Evolutionary conservation across 179 eudicot species (phyloP).

Genomic region (Drosera spatulata): DNA sequence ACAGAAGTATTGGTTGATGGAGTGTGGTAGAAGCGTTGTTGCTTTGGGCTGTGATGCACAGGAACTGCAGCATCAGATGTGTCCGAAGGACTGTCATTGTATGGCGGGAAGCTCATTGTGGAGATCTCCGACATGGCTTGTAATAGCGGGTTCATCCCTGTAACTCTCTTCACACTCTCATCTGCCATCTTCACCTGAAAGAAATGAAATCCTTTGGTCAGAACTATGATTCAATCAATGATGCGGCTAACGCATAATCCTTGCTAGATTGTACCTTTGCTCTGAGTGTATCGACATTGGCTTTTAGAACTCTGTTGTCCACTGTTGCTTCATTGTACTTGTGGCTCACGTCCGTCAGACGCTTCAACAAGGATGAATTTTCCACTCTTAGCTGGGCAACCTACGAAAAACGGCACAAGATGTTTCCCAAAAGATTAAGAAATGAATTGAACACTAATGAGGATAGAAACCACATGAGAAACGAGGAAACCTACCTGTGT

Average conservation of each 20-base stretch:
- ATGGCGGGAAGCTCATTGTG: slow-evolving; percentile 37
- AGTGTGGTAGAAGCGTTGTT: slow-evolving; percentile 39
- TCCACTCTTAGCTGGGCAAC: slow-evolving; percentile 85
- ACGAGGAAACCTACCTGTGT: slow-evolving; percentile 49
- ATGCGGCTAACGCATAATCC: not conserved
- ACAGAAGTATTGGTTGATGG: slow-evolving; percentile 22
- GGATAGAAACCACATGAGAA: not conserved
- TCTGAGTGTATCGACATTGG: slow-evolving; percentile 92
- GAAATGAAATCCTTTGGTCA: not conserved
- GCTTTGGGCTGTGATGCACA: slow-evolving; percentile 47
- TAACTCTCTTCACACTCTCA: slow-evolving; percentile 82
- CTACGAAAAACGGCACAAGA: slow-evolving; percentile 15
- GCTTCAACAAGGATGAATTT: slow-evolving; percentile 83
- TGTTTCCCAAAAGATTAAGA: not conserved
- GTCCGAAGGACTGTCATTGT: slow-evolving; percentile 56
- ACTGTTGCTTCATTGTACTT: slow-evolving; percentile 95
- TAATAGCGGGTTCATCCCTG: slow-evolving; percentile 73
- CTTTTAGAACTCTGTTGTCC: slow-evolving; percentile 94
- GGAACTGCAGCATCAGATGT: slow-evolving; percentile 75
- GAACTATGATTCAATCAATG: not conserved
- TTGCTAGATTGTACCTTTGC: slow-evolving; percentile 52
- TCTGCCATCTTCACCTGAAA: slow-evolving; percentile 96
- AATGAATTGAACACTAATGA: not conserved
- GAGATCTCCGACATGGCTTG: slow-evolving; percentile 81
- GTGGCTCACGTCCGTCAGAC: slow-evolving; percentile 71